Percentiles rank a stretch among this genome's conserved stretches.
These are phyloP conservation scores for Zasmidium cellare DNA, from an alignment of 2,329 filamentous ascomycete species.

Conservation along the genomic window DNA sequence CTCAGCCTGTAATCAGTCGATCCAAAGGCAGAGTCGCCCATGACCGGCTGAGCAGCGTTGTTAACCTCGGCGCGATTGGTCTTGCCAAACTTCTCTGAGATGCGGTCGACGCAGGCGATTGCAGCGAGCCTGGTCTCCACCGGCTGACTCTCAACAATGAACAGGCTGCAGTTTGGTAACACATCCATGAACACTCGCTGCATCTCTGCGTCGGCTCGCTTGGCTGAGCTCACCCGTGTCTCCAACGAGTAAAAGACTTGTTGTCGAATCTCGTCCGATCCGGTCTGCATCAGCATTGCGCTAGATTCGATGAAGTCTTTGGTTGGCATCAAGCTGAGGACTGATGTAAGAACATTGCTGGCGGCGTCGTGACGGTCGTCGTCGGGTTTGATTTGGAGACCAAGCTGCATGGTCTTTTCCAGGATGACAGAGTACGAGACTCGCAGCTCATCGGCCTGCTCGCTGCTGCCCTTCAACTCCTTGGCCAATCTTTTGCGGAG, in stretches of 20 bases:
- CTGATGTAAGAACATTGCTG: constrained; percentile 71
- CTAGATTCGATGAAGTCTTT: constrained; percentile 87
- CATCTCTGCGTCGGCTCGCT: constrained; percentile 68
- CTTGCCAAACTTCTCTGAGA: constrained; percentile 92
- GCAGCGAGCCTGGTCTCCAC: constrained; percentile 79
- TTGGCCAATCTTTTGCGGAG: constrained; percentile 30
- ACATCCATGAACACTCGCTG: constrained; percentile 62
- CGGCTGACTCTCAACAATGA: constrained; percentile 72
- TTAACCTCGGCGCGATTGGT: constrained; percentile 78
- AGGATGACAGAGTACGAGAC: constrained; percentile 36
- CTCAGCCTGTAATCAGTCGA: constrained; percentile 72
- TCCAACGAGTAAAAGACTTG: constrained; percentile 82
- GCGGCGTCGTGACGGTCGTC: constrained; percentile 42
- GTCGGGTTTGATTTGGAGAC: constrained; percentile 59
- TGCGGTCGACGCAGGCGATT: constrained; percentile 86
- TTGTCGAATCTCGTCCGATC: constrained; percentile 70
- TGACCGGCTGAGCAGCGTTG: constrained; percentile 73
- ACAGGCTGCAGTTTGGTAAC: constrained; percentile 55
- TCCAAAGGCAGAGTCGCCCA: constrained; percentile 75
- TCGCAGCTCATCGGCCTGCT: constrained; percentile 25
- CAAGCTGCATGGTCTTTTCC: constrained; percentile 53
- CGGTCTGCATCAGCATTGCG: constrained; percentile 74
- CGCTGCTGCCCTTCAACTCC: constrained; percentile 25
- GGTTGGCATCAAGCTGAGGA: constrained; percentile 83
- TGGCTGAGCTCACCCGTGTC: constrained; percentile 72